These are phyloP conservation scores for Penicillium herquei DNA, from an alignment of 495 filamentous ascomycete genomes.

Conservation along the genomic window DNA sequence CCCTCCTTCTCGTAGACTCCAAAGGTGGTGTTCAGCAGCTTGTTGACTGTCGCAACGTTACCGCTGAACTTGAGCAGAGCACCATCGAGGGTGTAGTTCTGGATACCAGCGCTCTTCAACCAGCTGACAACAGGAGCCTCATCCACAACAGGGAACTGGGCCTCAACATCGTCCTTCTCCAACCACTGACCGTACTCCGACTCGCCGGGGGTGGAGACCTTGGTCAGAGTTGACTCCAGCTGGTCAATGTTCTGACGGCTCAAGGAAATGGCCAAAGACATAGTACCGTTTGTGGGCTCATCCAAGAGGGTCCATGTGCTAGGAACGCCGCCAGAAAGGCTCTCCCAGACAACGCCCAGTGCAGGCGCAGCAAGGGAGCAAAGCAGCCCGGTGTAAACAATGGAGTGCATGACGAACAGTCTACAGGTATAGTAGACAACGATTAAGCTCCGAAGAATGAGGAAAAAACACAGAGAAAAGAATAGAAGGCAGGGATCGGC, in stretches of 20 bases:
- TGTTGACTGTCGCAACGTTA: slow-evolving; percentile 46
- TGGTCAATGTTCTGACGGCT: slow-evolving; percentile 50
- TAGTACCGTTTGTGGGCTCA: slow-evolving; percentile 12
- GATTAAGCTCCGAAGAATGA: neutral
- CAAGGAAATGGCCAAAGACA: slow-evolving; percentile 39
- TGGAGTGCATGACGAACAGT: slow-evolving; percentile 13
- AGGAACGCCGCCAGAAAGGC: slow-evolving; percentile 8
- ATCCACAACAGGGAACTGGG: slow-evolving; percentile 48
- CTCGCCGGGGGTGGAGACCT: slow-evolving; percentile 56
- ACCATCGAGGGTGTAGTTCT: slow-evolving; percentile 39
- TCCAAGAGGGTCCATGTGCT: slow-evolving; percentile 13
- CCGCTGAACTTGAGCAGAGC: slow-evolving; percentile 50
- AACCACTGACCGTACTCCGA: slow-evolving; percentile 57
- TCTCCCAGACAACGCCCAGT: slow-evolving; percentile 21
- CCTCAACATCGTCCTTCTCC: slow-evolving; percentile 50
- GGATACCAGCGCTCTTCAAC: slow-evolving; percentile 51
- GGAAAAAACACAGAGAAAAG: neutral
- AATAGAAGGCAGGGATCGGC: slow-evolving; percentile 13
- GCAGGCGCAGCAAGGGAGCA: slow-evolving; percentile 19
- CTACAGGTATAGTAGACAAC: slow-evolving; percentile 1
- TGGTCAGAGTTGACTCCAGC: slow-evolving; percentile 51
- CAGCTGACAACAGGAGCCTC: slow-evolving; percentile 44
- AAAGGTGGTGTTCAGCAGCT: slow-evolving; percentile 48
- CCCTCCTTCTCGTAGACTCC: slow-evolving; percentile 34
- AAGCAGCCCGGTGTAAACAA: slow-evolving; percentile 18